Base-by-base conservation (phyloP, 805 yeast genomes). In the Kuraishia piskuri region DNA sequence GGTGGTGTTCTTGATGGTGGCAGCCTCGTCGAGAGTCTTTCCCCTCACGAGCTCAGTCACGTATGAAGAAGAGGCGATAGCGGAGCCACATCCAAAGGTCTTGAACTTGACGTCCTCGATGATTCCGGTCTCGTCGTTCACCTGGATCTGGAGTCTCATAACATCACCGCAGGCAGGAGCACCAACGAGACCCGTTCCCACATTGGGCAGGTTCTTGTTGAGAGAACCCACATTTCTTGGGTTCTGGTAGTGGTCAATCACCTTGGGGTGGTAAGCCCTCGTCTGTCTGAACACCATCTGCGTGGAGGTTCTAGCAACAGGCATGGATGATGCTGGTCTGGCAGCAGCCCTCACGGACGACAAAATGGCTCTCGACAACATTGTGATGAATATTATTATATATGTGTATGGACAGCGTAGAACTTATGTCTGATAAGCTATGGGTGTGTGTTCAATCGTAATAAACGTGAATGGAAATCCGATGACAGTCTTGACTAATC, bases 131-230 rank as follows among this genome's bases (percentile, higher is more conserved):
- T 79, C 84, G 63, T 91, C 97, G 59, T 86, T 85, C 9, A 94
- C 99, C 68, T 91, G 83, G 64, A 94, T 94, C 70, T 94, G 98
- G 59, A 94, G 78, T 73, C 96, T 86, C 97, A 94, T 94, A 48
- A 94, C 99, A 74, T 94, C 99, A 53, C 99, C 99, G 74, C 99
- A 94, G 0, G 99, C 99, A 53, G 99, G 98, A 0, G 99, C 98
- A 54, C 99, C 99, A 17, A 94, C 99, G 48, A 94, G 78, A 0
- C 99, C 99, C 1, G 98, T 94, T 48, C 99, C 99, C 12, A 94
- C 97, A 60, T 83, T 80, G 19, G 72, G 64, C 55, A 81, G 79
- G 53, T 76, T 77, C 71, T 91, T 90, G 71, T 91, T 90, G 69
- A 94, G 73, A 5, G 96, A 80, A 19, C 99, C 99, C 24, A 94